Percentiles rank a stretch among this genome's conserved stretches.
phyloP scores from a whole-genome alignment of 2,329 filamentous ascomycete genomes.

The Setomelanomma holmii region DNA sequence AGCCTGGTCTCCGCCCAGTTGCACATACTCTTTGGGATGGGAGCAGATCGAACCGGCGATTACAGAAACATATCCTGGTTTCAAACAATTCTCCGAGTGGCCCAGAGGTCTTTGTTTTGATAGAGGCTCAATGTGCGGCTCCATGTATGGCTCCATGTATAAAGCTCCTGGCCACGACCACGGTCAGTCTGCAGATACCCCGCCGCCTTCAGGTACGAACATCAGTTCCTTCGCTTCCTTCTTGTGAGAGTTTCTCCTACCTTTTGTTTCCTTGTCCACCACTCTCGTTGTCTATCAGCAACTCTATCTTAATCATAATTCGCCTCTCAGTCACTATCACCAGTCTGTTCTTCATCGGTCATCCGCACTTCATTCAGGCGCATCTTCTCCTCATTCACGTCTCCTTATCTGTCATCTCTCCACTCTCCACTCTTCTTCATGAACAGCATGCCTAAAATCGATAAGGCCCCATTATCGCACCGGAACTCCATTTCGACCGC shows the following conservation, averaged over 20 bases:
- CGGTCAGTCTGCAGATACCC: slow-evolving; percentile 32
- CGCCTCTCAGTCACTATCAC: slow-evolving; percentile 33
- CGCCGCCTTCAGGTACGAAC: slow-evolving; percentile 33
- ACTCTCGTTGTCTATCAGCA: slow-evolving; percentile 39
- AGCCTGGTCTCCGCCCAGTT: slow-evolving; percentile 38
- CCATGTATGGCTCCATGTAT: no score
- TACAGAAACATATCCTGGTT: slow-evolving; percentile 50
- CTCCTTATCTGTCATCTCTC: slow-evolving; percentile 11
- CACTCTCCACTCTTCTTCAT: slow-evolving; percentile 22
- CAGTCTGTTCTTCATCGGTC: slow-evolving; percentile 22
- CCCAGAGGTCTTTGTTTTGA: slow-evolving; percentile 36
- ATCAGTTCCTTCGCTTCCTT: slow-evolving; percentile 44
- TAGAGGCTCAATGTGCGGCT: slow-evolving; percentile 34
- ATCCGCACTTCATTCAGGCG: slow-evolving; percentile 19
- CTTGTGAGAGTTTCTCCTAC: slow-evolving; percentile 38
- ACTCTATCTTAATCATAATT: slow-evolving; percentile 43
- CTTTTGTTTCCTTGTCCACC: slow-evolving; percentile 35
- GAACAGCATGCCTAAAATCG: slow-evolving; percentile 56
- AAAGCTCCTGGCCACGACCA: slow-evolving; percentile 35
- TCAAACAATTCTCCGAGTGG: slow-evolving; percentile 48
- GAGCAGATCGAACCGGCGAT: slow-evolving; percentile 45
- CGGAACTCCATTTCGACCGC: slow-evolving; percentile 42
- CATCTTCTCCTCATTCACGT: slow-evolving; percentile 18
- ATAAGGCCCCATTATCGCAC: slow-evolving; percentile 40
- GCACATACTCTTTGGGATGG: slow-evolving; percentile 35